phyloP scores from a whole-genome alignment of 257 asterid species.

The Gardenia jasminoides region DNA sequence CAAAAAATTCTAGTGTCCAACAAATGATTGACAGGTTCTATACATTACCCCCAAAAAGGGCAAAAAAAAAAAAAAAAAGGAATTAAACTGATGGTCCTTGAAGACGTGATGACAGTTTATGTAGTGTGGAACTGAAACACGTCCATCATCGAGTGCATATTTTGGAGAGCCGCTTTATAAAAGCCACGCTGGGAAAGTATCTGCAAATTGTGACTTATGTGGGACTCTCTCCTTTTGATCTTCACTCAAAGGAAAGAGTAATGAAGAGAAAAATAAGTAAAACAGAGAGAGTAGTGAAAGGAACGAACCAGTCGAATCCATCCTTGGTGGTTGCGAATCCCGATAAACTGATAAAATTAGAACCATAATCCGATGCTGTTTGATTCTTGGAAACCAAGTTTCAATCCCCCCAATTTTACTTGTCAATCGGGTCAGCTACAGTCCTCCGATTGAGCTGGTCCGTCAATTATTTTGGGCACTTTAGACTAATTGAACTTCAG shows the following conservation, averaged over 20 bases:
- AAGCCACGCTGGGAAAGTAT: not conserved
- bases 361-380: too few species aligned
- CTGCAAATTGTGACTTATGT: not conserved
- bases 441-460: not conserved
- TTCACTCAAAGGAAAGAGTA: too few species aligned
- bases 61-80: not conserved
- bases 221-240: not conserved
- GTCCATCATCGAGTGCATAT: slow-evolving; percentile 13
- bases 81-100: not conserved
- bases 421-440: not conserved
- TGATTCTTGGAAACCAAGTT: not conserved
- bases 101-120: not conserved
- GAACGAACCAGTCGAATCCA: too few species aligned
- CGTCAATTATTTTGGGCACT: not conserved
- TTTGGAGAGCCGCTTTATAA: slow-evolving; percentile 16
- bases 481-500: too few species aligned
- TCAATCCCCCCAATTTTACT: not conserved
- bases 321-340: too few species aligned
- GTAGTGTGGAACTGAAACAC: not conserved
- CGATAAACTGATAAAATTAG: not conserved
- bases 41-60: not conserved
- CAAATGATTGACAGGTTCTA: not conserved
- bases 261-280: too few species aligned
- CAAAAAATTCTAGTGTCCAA: not conserved
- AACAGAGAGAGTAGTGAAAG: too few species aligned